Evolutionary conservation across 164 flowering plant species (phyloP).

Genomic region (Vitis vinifera): ASM3070453v1 NC_081807.1:9182001-9182500

Average conservation of each 20-base stretch:
- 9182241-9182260: conserved; percentile 37
- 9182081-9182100: conserved; percentile 38
- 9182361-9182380: no score
- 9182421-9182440: no score
- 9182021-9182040: conserved; percentile 69
- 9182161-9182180: neutral
- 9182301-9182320: neutral
- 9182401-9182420: no score
- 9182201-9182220: conserved; percentile 23
- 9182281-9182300: conserved; percentile 8
- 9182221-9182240: conserved; percentile 51
- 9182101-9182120: conserved; percentile 81
- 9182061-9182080: conserved; percentile 72
- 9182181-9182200: neutral
- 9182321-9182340: no score
- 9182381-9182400: no score
- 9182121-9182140: conserved; percentile 43
- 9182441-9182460: no score
- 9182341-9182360: no score
- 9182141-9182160: neutral
- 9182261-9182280: conserved; percentile 21
- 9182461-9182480: no score
- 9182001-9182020: conserved; percentile 55
- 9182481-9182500: no score
- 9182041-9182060: conserved; percentile 98